These are phyloP conservation scores for Lactarius hatsudake DNA, from an alignment of 768 basidiomycete species.

Conservation along the genomic window DNA sequence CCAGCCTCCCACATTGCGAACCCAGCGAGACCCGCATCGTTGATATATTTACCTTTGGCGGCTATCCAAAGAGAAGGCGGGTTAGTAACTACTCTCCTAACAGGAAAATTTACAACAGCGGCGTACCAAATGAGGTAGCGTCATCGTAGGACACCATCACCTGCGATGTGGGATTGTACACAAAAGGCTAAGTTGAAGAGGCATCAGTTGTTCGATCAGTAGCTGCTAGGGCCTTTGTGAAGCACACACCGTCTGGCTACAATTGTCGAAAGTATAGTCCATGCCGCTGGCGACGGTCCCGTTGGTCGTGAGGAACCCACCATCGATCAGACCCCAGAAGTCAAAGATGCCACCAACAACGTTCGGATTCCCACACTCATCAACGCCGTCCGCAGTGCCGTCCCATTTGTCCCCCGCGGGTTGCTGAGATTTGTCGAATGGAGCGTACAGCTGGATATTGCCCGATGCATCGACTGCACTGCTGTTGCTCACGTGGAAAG, in stretches of 20 bases:
- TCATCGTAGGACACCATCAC: conserved; percentile 39
- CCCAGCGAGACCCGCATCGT: conserved; percentile 36
- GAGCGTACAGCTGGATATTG: conserved; percentile 12
- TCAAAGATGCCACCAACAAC: conserved; percentile 53
- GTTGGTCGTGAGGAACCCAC: conserved; percentile 48
- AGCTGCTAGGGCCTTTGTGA: background rate
- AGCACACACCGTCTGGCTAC: conserved; percentile 34
- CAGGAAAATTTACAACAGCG: background rate
- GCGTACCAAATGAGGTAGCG: conserved; percentile 33
- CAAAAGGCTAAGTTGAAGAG: conserved; percentile 31
- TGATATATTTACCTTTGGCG: conserved; percentile 45
- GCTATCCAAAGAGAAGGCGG: conserved; percentile 30
- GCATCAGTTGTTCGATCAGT: background rate
- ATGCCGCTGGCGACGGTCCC: conserved; percentile 47
- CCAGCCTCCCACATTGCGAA: conserved; percentile 47
- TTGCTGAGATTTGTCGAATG: conserved; percentile 25
- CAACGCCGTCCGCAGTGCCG: conserved; percentile 40
- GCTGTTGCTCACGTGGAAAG: conserved; percentile 45
- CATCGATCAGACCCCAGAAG: conserved; percentile 56
- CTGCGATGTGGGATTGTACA: conserved; percentile 32
- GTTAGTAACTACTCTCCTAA: background rate
- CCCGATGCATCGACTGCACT: conserved; percentile 36
- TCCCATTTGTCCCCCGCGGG: conserved; percentile 47
- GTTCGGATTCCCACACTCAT: conserved; percentile 54
- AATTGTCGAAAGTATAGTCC: conserved; percentile 41